These are phyloP conservation scores for Cladophialophora exuberans DNA, from an alignment of 2,329 filamentous ascomycete species.

Conservation along the genomic window DNA sequence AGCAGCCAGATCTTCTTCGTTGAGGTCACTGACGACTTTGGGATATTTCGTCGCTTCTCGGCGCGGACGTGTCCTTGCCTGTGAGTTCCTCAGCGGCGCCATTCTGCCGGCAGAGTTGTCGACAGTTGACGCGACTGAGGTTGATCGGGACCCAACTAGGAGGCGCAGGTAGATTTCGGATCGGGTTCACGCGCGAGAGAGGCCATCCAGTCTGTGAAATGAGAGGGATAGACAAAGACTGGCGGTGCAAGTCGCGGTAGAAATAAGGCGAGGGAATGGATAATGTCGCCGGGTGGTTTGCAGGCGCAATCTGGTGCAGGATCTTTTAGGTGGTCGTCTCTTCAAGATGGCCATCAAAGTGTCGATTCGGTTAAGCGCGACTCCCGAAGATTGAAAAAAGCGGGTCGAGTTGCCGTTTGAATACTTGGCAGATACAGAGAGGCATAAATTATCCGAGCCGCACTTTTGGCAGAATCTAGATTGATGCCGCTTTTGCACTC, in stretches of 20 bases:
- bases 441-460: too few relatives aligned
- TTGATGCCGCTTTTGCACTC: not conserved
- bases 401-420: not conserved
- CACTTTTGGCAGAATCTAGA: too few relatives aligned
- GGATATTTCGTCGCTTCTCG: conserved; percentile 40
- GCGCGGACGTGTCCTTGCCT: conserved; percentile 31
- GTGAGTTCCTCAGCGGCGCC: conserved; percentile 29
- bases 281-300: not conserved
- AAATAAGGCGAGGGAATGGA: not conserved
- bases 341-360: conserved; percentile 15
- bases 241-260: not conserved
- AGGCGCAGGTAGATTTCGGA: conserved; percentile 19
- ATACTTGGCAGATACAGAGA: not conserved
- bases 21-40: conserved; percentile 34
- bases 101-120: conserved; percentile 19
- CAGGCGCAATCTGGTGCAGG: not conserved
- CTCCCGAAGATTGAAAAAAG: not conserved
- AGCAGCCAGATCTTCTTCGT: conserved; percentile 36
- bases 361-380: conserved; percentile 18
- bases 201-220: conserved; percentile 21
- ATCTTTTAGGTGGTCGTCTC: conserved; percentile 13
- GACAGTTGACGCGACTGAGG: conserved; percentile 20
- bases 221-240: not conserved
- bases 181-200: conserved; percentile 15
- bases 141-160: conserved; percentile 14